phyloP scores from a whole-genome alignment of 2,329 filamentous ascomycete genomes.

The Ascochyta clinopodiicola region DNA sequence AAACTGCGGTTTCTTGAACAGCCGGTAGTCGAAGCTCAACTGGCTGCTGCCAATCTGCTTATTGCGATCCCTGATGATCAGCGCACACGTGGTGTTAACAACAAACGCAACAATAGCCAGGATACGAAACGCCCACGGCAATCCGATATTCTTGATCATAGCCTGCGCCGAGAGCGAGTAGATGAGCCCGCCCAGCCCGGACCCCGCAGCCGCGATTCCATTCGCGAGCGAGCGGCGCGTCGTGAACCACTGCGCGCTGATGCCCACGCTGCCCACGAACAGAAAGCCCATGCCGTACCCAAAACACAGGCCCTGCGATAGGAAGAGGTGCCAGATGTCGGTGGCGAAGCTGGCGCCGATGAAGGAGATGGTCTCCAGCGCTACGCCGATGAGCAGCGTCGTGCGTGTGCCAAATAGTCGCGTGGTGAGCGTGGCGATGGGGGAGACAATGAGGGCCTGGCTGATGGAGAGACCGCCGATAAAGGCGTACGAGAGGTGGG shows the following conservation, averaged over 20 bases:
- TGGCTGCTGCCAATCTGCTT: conserved; percentile 72
- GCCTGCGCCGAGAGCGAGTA: conserved; percentile 73
- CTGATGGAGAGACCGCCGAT: conserved; percentile 75
- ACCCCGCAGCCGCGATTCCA: conserved; percentile 71
- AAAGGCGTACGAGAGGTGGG: conserved; percentile 74
- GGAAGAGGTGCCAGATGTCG: conserved; percentile 76
- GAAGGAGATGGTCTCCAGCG: conserved; percentile 69
- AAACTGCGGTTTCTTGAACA: conserved; percentile 70
- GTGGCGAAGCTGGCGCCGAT: conserved; percentile 73
- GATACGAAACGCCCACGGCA: conserved; percentile 72
- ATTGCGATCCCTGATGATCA: conserved; percentile 75
- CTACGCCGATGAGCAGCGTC: conserved; percentile 69
- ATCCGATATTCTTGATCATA: conserved; percentile 69
- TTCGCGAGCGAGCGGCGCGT: conserved; percentile 73
- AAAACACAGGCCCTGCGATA: conserved; percentile 77
- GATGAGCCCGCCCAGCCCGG: conserved; percentile 74
- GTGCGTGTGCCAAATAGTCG: conserved; percentile 67
- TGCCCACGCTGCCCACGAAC: conserved; percentile 72
- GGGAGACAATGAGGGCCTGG: conserved; percentile 71
- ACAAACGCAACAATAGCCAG: conserved; percentile 68
- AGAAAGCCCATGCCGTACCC: conserved; percentile 80
- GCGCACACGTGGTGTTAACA: conserved; percentile 68
- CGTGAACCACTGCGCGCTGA: conserved; percentile 77
- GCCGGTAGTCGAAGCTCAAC: conserved; percentile 49
- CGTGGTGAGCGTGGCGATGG: conserved; percentile 68